Conservation (phyloP, 176 grass and related monocot species). For the Areca catechu region DNA sequence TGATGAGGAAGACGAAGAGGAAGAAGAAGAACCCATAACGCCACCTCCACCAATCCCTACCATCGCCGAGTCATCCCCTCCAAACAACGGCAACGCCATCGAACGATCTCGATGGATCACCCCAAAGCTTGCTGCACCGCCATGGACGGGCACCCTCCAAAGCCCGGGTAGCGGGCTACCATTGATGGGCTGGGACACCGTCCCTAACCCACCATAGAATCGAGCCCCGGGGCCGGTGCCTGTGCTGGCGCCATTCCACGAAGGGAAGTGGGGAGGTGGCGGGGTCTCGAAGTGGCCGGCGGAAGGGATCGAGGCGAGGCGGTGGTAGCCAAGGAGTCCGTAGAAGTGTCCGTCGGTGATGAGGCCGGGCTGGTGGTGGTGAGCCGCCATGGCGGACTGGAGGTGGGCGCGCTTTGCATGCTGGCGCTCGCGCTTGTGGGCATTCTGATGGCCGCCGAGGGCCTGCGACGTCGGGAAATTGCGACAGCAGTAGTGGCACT, state of each 20-base stretch:
- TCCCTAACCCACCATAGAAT: conserved; percentile 36
- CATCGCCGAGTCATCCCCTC: conserved; percentile 13
- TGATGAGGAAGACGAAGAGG: conserved; percentile 49
- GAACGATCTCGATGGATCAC: conserved; percentile 14
- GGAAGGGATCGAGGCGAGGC: conserved; percentile 5
- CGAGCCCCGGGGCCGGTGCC: not conserved
- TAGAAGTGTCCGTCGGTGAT: conserved; percentile 51
- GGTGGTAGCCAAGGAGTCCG: conserved; percentile 61
- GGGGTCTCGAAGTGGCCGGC: conserved; percentile 1
- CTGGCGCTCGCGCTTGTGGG: conserved; percentile 99
- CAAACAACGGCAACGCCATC: not conserved
- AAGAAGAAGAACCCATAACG: conserved; percentile 34
- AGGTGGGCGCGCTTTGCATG: conserved; percentile 92
- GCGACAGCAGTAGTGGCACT: conserved; percentile 99
- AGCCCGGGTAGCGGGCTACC: conserved; percentile 51
- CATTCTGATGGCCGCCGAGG: conserved; percentile 95
- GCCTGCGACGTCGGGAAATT: conserved; percentile 99
- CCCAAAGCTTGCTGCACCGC: conserved; percentile 26
- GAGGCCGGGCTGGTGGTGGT: conserved; percentile 44
- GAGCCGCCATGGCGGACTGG: conserved; percentile 49
- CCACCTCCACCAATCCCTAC: conserved; percentile 1
- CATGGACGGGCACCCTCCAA: conserved; percentile 32
- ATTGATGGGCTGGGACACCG: conserved; percentile 67
- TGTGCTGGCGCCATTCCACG: conserved; percentile 30
- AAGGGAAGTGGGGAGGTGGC: conserved; percentile 60